Base-by-base conservation (phyloP, 305 asterid species). In the Solanum hybrid region DNA sequence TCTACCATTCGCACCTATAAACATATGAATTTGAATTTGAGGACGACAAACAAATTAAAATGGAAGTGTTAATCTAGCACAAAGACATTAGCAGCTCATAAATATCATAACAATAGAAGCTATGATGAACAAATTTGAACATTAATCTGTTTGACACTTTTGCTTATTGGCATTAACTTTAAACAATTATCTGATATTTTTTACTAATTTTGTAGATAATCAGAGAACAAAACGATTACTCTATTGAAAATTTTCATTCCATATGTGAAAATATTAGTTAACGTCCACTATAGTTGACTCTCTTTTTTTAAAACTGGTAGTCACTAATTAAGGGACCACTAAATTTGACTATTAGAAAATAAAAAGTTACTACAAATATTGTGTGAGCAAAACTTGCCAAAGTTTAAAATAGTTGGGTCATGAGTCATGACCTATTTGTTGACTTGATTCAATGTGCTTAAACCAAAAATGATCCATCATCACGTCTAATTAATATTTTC, bases 1-100 rank as follows among this genome's bases (percentile, higher is more conserved):
- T 87, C 75, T 91, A 39, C 90, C 87, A 79, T 73, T 79, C 4
- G 68, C 88, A 79, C 92, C 91, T 91, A 78, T 10, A 33, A 87
- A 6, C 9, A 79, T 36, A n/a, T 12, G 34, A 33, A 33, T 33
- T 32, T 32, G n/a, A 68, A 24, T 68, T 65, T 27, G 14, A 27
- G 17, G n/a, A 24, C 6, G 2, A 51, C 26, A 51, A 61, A 26
- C 4, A 12, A 26, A 22, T 17, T 9, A 9, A 45, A 61, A 80
- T 38, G 15, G 15, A 31, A 45, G 26, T 73, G 36, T 84, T 26
- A 70, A 33, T 73, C 20, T 13, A 51, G 79, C 61, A 24, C 85
- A 39, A 89, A 24, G 70, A 10, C 27, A 17, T 82, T 4, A 45
- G 26, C 26, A 82, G 24, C 68, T 24, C n/a, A 80, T 80, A 13